Conservation (phyloP, 257 asterid genomes). For the Rhazya stricta region DNA sequence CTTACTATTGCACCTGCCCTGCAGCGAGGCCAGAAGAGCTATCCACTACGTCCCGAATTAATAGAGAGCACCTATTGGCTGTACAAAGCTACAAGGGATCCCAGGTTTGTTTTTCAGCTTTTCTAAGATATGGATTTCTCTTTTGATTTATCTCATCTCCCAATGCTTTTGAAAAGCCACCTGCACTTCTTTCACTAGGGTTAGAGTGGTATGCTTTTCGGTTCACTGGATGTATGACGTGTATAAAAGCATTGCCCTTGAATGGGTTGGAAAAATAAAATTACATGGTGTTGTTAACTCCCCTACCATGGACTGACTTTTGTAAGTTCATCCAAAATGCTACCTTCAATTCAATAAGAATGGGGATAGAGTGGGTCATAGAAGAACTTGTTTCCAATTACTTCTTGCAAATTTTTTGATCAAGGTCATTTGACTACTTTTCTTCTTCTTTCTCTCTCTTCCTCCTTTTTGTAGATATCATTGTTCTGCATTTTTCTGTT, state of each 20-base stretch:
- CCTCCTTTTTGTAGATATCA: background rate
- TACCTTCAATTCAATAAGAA: no score
- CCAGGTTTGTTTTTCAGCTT: constrained; percentile 51
- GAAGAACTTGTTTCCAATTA: background rate
- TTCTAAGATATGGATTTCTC: constrained; percentile 3
- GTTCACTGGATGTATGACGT: background rate
- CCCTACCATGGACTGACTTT: background rate
- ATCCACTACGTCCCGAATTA: constrained; percentile 93
- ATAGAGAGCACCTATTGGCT: constrained; percentile 98
- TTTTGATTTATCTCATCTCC: background rate
- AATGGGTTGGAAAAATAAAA: background rate
- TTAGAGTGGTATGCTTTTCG: background rate
- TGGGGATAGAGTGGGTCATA: background rate
- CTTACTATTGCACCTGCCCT: constrained; percentile 17
- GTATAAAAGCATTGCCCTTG: background rate
- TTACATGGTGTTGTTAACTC: background rate
- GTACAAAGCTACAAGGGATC: constrained; percentile 92
- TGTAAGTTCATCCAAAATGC: background rate
- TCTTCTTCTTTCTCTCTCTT: background rate
- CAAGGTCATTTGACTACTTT: background rate
- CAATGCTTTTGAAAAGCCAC: background rate
- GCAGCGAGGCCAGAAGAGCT: constrained; percentile 98
- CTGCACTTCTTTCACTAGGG: background rate
- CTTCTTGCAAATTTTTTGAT: background rate
- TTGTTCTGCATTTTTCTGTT: background rate